Base-by-base conservation (phyloP, 2,329 filamentous ascomycete species). In the Tolypocladium cylindrosporum region DNA sequence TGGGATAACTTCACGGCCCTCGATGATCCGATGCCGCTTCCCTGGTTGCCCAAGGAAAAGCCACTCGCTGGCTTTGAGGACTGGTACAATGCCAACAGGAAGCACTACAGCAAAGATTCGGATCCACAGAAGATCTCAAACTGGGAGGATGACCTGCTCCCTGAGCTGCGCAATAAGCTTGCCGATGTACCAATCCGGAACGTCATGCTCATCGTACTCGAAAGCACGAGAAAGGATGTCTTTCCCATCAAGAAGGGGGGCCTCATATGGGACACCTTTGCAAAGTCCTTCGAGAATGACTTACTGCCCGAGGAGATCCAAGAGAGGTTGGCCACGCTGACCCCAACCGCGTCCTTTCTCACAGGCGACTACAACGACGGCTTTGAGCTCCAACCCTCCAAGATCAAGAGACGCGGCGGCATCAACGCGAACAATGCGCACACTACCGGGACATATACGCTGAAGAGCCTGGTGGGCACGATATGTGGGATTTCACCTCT, bases 211-310 rank as follows among this genome's bases (percentile, higher is more conserved):
- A 57, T 78, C 2, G 69, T 75, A n/a, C 66, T 78, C 2, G 76
- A 78, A 57, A 77, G 75, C 50, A 77, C 75, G 0, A 69, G 76
- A 24, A 72, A 72, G 4, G 76, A 78, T 55, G 70, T 78, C 3
- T 78, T 78, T 34, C 76, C 76, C 0, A 62, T 78, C 34, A 75
- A 76, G 42, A 73, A 74, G 57, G 65, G 69, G 1, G 73, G 71
- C 6, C 60, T 73, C 41, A 72, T 77, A 21, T 73, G 69, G 61
- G 65, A 73, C 5, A 69, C 69, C 1, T 66, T 74, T 0, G 61
- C 65, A 3, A 62, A 69, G 1, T 73, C 73, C 1, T 68, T 66
- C 16, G 65, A 68, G 9, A 62, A 72, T 4, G 62, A 66, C 11
- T 63, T 64, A 1, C 54, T 77, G 0, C 75, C 75, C 0, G 59